Evolutionary conservation across 2,329 filamentous ascomycete species (phyloP), one percentile per base, ranked within the genome.

Genomic region (Tolypocladium nubicola): DNA sequence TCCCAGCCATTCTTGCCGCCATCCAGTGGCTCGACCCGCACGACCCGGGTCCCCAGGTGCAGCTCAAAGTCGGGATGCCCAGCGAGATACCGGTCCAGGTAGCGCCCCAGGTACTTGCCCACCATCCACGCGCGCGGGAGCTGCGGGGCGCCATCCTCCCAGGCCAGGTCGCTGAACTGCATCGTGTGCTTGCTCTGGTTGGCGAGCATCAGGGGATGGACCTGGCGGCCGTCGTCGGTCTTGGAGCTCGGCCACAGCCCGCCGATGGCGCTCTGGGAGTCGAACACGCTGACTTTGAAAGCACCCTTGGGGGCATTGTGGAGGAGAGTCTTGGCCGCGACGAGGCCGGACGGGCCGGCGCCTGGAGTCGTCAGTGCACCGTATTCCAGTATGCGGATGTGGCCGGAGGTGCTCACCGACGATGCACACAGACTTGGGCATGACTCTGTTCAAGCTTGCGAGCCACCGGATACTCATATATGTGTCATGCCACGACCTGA

Each of bases 181-280:
- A 94, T 84, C 0, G 88, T 90, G 69, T 90, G 89, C 52, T 81
- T 81, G 72, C 87, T 91, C 65, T 92, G 83, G 68, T 95, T 95
- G 4, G 82, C 82, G 19, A 82, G 76, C 77, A 88, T 88, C 55
- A 87, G 78, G 10, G 86, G 87, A 60, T 87, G 83, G 19, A 87
- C 72, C 43, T 82, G 72, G 2, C 81, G 77, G 1, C 63, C 71
- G n/a, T 60, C 62, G 56, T 85, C 83, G 2, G 72, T 62, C 56
- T 75, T 77, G 14, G 71, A 70, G 1, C 75, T 72, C 4, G 87
- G 86, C 90, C 90, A 95, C n/a, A 94, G 80, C 0, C 90, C 90
- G 13, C 89, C 90, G 19, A 93, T 78, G 43, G 81, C 78, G 39
- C 77, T 66, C 52, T 84, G 79, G 19, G 79, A 74, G 53, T 95